These are phyloP conservation scores for Candida odintsovae DNA, from an alignment of 805 yeast species.

Conservation along the genomic window DNA sequence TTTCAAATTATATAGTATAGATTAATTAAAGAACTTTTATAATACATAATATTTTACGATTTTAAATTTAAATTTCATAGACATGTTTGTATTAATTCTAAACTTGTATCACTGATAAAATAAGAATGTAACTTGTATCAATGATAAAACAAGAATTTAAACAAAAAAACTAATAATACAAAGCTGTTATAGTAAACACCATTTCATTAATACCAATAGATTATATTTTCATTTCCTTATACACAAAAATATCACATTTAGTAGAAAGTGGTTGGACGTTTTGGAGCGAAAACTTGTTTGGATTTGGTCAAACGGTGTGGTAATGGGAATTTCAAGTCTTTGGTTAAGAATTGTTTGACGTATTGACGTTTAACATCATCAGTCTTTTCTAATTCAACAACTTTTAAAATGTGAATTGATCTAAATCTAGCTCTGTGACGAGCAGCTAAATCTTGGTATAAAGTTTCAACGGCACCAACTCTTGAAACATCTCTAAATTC, in stretches of 20 bases:
- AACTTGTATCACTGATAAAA: too few relatives aligned
- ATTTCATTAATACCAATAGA: background rate
- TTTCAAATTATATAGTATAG: background rate
- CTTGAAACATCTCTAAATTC: conserved; percentile 99
- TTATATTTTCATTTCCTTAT: conserved; percentile 1
- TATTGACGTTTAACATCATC: conserved; percentile 99
- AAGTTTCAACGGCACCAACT: conserved; percentile 96
- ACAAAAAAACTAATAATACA: background rate
- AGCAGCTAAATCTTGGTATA: conserved; percentile 99
- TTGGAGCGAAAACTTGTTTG: conserved; percentile 79
- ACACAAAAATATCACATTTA: conserved; percentile 35
- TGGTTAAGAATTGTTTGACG: conserved; percentile 93
- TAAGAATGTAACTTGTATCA: too few relatives aligned
- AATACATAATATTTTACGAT: background rate
- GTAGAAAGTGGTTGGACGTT: conserved; percentile 97
- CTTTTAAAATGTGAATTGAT: conserved; percentile 98
- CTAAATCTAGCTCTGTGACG: conserved; percentile 99
- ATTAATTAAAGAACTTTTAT: background rate
- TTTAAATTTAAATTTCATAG: too few relatives aligned
- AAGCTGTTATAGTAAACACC: background rate
- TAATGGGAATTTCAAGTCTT: conserved; percentile 98
- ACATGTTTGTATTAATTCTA: too few relatives aligned
- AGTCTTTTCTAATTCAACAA: conserved; percentile 96
- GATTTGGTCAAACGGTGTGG: conserved; percentile 98
- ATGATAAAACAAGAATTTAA: too few relatives aligned